These are phyloP conservation scores for Umbelopsis ramanniana DNA, from an alignment of 192 early-diverging fungal genomes.

Conservation along the genomic window DNA sequence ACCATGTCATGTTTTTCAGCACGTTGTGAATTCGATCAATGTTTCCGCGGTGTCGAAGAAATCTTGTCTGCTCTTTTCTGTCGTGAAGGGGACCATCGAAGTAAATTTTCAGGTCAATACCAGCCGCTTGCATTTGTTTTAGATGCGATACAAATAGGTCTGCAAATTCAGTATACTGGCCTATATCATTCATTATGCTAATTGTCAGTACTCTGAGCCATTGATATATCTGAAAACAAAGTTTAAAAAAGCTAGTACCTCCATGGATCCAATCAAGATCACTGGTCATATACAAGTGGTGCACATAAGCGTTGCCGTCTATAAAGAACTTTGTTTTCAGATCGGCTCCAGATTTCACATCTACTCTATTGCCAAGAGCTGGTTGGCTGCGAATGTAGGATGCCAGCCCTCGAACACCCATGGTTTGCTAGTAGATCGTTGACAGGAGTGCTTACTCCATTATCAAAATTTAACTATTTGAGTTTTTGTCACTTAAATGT, in stretches of 20 bases:
- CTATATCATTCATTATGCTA: no score
- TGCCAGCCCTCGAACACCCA: conserved; percentile 36
- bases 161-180: conserved; percentile 46
- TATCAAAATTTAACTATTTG: no score
- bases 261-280: conserved; percentile 55
- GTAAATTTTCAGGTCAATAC: conserved; percentile 42
- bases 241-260: conserved; percentile 21
- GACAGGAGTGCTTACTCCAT: no score
- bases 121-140: conserved; percentile 29
- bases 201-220: not conserved
- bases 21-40: conserved; percentile 38
- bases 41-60: conserved; percentile 47
- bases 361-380: conserved; percentile 4
- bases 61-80: conserved; percentile 47
- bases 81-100: conserved; percentile 54
- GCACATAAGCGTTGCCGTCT: conserved; percentile 58
- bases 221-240: no score
- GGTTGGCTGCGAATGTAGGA: conserved; percentile 27
- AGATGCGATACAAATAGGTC: conserved; percentile 37
- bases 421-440: not conserved
- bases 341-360: conserved; percentile 7
- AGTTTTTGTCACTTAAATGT: no score
- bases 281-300: conserved; percentile 45
- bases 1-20: conserved; percentile 34
- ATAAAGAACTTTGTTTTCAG: conserved; percentile 41